phyloP scores from a whole-genome alignment of 768 basidiomycete species.

The Lenzites betulinus region DNA sequence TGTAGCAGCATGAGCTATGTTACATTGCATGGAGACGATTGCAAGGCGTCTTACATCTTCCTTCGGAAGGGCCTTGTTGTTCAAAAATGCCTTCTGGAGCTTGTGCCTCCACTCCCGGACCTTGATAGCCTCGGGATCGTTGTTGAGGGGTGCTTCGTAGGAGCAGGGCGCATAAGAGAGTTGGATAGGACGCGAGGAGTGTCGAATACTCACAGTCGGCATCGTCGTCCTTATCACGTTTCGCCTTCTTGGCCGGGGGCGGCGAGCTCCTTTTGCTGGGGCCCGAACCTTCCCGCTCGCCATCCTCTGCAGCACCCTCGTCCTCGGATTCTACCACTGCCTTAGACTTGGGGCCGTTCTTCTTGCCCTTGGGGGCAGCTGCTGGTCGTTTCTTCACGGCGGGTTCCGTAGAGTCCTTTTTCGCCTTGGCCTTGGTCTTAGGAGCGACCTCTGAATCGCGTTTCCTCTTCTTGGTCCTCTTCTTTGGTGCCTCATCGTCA shows the following conservation, averaged over 20 bases:
- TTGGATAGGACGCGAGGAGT: background rate
- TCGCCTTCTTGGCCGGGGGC: slow-evolving; percentile 66
- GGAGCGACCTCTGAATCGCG: slow-evolving; percentile 55
- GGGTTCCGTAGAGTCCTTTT: slow-evolving; percentile 44
- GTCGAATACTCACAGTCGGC: slow-evolving; percentile 50
- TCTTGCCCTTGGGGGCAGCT: slow-evolving; percentile 45
- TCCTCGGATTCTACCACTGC: slow-evolving; percentile 71
- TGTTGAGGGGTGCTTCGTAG: slow-evolving; percentile 43
- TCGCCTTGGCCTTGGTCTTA: slow-evolving; percentile 46
- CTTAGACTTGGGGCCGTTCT: slow-evolving; percentile 62
- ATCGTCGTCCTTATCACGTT: slow-evolving; percentile 61
- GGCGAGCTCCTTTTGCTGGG: slow-evolving; percentile 57
- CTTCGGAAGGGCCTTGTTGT: slow-evolving; percentile 62
- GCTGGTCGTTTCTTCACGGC: slow-evolving; percentile 39
- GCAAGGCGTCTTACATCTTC: slow-evolving; percentile 51
- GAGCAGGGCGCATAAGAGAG: background rate
- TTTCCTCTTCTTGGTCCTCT: slow-evolving; percentile 61
- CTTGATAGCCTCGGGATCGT: slow-evolving; percentile 65
- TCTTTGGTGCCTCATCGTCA: slow-evolving; percentile 47
- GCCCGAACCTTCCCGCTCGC: slow-evolving; percentile 44
- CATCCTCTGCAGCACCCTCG: slow-evolving; percentile 34
- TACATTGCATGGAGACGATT: background rate
- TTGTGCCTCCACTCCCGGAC: slow-evolving; percentile 93
- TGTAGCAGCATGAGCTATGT: slow-evolving; percentile 10
- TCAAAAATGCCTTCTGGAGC: slow-evolving; percentile 85